A percentile compares a stretch with the other conserved stretches of the same genome.
phyloP scores from a whole-genome alignment of 2,329 filamentous ascomycete species.

The Epichloe aotearoae region DNA sequence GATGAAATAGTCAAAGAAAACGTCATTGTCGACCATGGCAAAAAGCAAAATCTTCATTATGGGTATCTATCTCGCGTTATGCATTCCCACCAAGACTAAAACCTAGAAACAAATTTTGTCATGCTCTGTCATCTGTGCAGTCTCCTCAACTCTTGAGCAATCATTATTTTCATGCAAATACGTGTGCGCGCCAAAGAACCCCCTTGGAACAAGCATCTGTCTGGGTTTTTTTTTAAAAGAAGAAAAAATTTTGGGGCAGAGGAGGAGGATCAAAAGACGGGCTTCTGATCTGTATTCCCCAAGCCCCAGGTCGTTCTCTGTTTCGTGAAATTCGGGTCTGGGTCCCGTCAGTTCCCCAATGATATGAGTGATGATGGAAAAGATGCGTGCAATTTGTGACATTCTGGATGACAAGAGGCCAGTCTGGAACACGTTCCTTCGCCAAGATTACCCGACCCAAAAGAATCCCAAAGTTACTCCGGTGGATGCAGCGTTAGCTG shows the following conservation, averaged over 20 bases:
- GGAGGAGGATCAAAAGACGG: not conserved
- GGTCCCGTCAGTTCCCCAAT: not conserved
- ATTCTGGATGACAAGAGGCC: no score
- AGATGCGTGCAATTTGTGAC: not conserved
- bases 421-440: not conserved
- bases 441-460: not conserved
- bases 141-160: not conserved
- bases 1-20: conserved; percentile 6
- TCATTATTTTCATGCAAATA: conserved; percentile 1
- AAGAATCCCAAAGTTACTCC: not conserved
- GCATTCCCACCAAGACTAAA: not conserved
- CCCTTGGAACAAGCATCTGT: not conserved
- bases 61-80: conserved; percentile 10
- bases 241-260: not conserved
- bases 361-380: not conserved
- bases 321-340: no score
- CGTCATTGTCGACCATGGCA: not conserved
- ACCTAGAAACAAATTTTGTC: no score
- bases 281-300: not conserved
- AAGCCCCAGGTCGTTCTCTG: not conserved
- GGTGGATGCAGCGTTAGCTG: not conserved
- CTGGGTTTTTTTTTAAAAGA: not conserved
- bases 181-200: not conserved
- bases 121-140: not conserved
- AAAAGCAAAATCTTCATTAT: conserved; percentile 7